phyloP scores from a whole-genome alignment of 352 stramenopile species.

The Elongisporangium undulatum region DNA sequence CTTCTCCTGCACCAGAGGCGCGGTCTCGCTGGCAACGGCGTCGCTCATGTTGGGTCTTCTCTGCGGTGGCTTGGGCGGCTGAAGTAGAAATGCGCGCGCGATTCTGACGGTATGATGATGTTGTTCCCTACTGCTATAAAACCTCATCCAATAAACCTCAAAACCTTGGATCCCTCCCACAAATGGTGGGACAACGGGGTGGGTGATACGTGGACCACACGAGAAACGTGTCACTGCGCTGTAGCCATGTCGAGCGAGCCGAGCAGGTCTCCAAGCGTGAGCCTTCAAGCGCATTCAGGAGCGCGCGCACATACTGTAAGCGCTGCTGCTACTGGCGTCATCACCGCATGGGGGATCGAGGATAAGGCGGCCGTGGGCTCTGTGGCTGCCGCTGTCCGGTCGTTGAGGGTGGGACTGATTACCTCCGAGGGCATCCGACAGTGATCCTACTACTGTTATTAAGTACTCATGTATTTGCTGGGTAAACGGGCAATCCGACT shows the following conservation, averaged over 20 bases:
- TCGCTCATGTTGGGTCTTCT: not conserved
- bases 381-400: not conserved
- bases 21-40: not conserved
- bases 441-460: too few species aligned
- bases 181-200: too few species aligned
- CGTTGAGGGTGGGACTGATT: not conserved
- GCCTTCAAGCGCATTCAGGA: not conserved
- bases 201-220: not conserved
- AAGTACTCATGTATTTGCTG: too few species aligned
- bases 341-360: too few species aligned
- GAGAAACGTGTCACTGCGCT: not conserved
- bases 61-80: not conserved
- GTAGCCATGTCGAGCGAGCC: not conserved
- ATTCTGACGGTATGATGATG: not conserved
- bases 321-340: not conserved
- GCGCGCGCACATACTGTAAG: not conserved
- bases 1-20: constrained; percentile 20
- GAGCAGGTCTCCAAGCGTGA: not conserved
- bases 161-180: not conserved
- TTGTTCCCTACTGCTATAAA: not conserved
- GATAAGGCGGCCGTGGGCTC: not conserved
- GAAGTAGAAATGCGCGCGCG: not conserved
- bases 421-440: not conserved
- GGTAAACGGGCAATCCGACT: too few species aligned
- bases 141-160: not conserved